Conservation (phyloP, 2,329 filamentous ascomycete genomes). For the Cytospora schulzeri region DNA sequence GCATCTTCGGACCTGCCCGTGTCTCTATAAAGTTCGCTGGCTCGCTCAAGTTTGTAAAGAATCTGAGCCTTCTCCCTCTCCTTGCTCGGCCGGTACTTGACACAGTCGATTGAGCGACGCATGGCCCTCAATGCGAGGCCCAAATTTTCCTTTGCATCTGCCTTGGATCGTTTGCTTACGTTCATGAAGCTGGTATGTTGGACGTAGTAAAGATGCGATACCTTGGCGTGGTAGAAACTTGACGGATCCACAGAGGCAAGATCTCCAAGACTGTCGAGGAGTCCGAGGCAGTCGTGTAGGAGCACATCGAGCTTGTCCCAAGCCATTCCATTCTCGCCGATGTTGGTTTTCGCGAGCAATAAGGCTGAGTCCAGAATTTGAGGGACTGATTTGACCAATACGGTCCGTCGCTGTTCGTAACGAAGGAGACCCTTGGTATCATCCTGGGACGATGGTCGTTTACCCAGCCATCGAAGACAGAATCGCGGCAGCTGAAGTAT, state of each 20-base stretch:
- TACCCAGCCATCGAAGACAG: constrained; percentile 63
- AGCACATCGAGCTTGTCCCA: constrained; percentile 61
- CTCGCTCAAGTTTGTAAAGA: constrained; percentile 65
- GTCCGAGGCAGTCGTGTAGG: constrained; percentile 56
- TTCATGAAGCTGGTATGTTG: constrained; percentile 46
- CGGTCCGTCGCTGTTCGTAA: constrained; percentile 61
- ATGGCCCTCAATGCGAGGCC: constrained; percentile 56
- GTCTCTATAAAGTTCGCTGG: constrained; percentile 62
- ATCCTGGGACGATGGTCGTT: constrained; percentile 52
- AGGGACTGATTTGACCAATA: constrained; percentile 54
- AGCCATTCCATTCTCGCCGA: constrained; percentile 48
- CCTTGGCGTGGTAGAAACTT: constrained; percentile 60
- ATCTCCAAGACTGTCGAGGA: constrained; percentile 57
- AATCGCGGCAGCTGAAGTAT: constrained; percentile 63
- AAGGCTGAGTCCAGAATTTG: constrained; percentile 63
- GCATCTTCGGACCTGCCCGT: constrained; percentile 59
- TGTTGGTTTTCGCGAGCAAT: constrained; percentile 55
- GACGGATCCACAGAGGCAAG: constrained; percentile 36
- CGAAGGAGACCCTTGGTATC: constrained; percentile 60
- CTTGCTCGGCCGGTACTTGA: constrained; percentile 54
- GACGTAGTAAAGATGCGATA: constrained; percentile 74
- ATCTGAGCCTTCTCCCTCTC: constrained; percentile 65
- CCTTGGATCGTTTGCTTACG: constrained; percentile 34
- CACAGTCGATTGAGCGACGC: constrained; percentile 63
- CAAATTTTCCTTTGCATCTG: constrained; percentile 32